Base-by-base conservation (phyloP, 805 yeast genomes). In the Lipomyces sp. region DNA sequence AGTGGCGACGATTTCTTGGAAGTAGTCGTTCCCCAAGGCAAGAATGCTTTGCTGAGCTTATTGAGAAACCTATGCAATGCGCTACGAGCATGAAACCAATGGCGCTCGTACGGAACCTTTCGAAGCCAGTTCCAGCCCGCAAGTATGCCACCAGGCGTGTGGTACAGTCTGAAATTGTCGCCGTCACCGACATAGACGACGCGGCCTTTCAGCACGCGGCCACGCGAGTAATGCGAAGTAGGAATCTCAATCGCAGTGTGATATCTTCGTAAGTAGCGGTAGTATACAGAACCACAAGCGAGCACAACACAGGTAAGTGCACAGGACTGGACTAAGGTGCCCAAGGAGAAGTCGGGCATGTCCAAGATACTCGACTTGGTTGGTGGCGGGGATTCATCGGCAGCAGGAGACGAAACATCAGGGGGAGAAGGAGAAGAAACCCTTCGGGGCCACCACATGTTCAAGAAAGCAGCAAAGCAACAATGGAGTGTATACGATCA, bases 51-150 rank as follows among this genome's bases (percentile, higher is more conserved):
- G n/a, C n/a, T n/a, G 39, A 18, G 14, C 23, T 11, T 23, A 7
- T 23, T 10, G 23, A 33, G 14, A 13, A 34, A 18, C 10, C 47
- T 23, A 16, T 24, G 36, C 22, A 13, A 7, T 5, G 2, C 23
- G 3, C 41, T 16, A 24, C 18, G 11, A 14, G n/a, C 34, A 22
- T 19, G 21, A 28, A 18, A 23, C 46, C 58, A 45, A 31, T 39
- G 11, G 24, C 43, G 43, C 28, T 41, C 40, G 39, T 28, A 49
- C 11, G 98, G 98, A 0, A 80, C 72, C 11, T 66, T 59, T 31
- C 98, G 71, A 22, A 86, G 64, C 95, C 95, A 86, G 11, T 95
- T 90, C 98, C 98, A 93, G 0, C 98, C 98, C 2, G 84, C 79
- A 1, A 82, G 61, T 0, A 75, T 54, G 0, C 98, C 98, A 2